phyloP scores from a whole-genome alignment of 2,329 filamentous ascomycete species.

The Harringtonia lauricola region DNA sequence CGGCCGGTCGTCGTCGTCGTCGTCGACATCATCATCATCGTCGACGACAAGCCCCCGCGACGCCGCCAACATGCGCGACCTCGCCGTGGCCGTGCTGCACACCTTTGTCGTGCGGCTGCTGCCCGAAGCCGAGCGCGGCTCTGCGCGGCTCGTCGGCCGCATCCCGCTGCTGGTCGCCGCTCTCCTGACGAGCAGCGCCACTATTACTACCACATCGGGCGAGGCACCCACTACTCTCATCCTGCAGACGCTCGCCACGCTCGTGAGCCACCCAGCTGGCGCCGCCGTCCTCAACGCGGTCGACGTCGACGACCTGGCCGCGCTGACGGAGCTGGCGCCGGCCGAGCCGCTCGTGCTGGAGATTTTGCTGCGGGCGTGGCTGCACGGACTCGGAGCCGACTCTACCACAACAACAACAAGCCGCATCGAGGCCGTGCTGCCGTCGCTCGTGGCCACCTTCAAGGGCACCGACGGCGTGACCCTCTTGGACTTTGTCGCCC shows the following conservation, averaged over 20 bases:
- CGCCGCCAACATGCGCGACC: constrained; percentile 48
- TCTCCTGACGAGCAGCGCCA: constrained; percentile 32
- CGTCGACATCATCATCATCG: neutral
- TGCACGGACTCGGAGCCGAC: constrained; percentile 13
- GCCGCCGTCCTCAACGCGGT: constrained; percentile 32
- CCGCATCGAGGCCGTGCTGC: constrained; percentile 27
- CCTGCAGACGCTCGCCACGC: constrained; percentile 44
- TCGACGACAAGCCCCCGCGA: constrained; percentile 20
- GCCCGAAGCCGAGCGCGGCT: constrained; percentile 31
- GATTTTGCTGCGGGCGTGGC: constrained; percentile 45
- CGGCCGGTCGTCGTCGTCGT: constrained; percentile 17
- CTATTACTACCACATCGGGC: constrained; percentile 20
- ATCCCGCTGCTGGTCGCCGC: constrained; percentile 42
- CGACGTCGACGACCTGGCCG: constrained; percentile 32
- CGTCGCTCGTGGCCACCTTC: constrained; percentile 39
- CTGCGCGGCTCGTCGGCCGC: constrained; percentile 37
- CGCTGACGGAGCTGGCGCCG: constrained; percentile 46
- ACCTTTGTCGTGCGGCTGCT: constrained; percentile 46
- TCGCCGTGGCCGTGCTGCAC: constrained; percentile 52
- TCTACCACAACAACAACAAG: constrained; percentile 15
- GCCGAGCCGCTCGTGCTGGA: constrained; percentile 42
- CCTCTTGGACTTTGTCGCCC: constrained; percentile 44
- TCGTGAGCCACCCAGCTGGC: constrained; percentile 41
- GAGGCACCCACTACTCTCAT: constrained; percentile 39
- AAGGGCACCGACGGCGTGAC: constrained; percentile 49